phyloP scores from a whole-genome alignment of 768 basidiomycete genomes.

The Rhodotorula taiwanensis region DNA sequence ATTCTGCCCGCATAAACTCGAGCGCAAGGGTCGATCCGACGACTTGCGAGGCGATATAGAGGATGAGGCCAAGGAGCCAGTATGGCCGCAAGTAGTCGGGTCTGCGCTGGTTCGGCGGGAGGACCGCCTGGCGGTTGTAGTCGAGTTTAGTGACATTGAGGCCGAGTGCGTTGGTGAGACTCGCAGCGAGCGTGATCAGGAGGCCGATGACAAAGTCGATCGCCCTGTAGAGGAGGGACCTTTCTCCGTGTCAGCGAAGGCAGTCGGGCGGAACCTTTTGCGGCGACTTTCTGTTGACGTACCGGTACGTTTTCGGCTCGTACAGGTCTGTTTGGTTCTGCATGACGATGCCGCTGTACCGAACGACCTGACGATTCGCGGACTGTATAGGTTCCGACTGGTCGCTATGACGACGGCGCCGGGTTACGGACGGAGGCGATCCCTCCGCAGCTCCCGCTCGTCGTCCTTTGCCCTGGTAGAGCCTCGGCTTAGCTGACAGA shows the following conservation, averaged over 20 bases:
- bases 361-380: no score
- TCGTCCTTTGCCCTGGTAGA: no score
- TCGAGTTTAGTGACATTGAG: slow-evolving; percentile 90
- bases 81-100: slow-evolving; percentile 75
- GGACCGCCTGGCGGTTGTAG: slow-evolving; percentile 67
- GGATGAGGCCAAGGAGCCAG: slow-evolving; percentile 62
- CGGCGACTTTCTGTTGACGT: neutral
- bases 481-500: no score
- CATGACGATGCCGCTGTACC: neutral
- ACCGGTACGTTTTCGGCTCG: slow-evolving; percentile 9
- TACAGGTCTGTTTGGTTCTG: slow-evolving; percentile 30
- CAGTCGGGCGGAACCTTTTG: no score
- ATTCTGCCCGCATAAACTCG: slow-evolving; percentile 77
- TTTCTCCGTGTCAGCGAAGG: no score
- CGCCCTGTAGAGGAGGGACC: slow-evolving; percentile 9
- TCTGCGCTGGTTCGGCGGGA: slow-evolving; percentile 68
- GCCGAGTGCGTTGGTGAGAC: slow-evolving; percentile 50
- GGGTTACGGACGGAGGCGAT: neutral
- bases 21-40: slow-evolving; percentile 80
- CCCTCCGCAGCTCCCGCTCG: no score
- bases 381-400: no score
- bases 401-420: neutral
- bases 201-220: slow-evolving; percentile 51
- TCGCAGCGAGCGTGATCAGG: slow-evolving; percentile 58
- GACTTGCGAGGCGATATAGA: slow-evolving; percentile 87